These are phyloP conservation scores for Scenedesmus sp. DNA, from an alignment of 163 green algal species.

Conservation along the genomic window DNA sequence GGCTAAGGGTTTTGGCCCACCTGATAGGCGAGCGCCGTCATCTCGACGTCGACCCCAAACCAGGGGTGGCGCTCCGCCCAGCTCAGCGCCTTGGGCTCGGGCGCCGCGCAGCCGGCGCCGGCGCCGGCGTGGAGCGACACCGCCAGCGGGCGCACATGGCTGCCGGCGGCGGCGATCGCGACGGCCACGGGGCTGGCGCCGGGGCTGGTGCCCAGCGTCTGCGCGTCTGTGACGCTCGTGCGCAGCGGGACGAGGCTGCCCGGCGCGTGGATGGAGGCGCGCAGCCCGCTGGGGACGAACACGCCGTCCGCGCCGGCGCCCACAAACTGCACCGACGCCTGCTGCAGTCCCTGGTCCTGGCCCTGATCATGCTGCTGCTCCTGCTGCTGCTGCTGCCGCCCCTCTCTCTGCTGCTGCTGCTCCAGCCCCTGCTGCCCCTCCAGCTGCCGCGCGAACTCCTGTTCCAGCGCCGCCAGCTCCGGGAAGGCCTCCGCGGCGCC, in stretches of 20 bases:
- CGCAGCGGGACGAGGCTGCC: conserved; percentile 20
- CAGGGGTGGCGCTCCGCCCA: conserved; percentile 73
- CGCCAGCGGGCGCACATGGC: conserved; percentile 4
- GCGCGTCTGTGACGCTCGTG: neutral
- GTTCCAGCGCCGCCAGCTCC: conserved; percentile 68
- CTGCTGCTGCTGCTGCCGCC: conserved; percentile 12
- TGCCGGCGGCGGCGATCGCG: conserved; percentile 15
- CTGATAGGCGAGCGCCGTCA: conserved; percentile 73
- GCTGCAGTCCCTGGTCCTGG: neutral
- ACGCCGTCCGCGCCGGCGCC: neutral
- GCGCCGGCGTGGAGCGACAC: neutral
- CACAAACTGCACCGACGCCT: neutral
- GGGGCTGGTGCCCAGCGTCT: conserved; percentile 6
- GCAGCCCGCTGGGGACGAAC: conserved; percentile 13
- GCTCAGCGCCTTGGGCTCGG: conserved; percentile 65
- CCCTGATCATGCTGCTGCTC: neutral
- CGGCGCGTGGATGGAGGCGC: conserved; percentile 9
- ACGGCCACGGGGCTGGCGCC: conserved; percentile 23
- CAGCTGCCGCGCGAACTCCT: conserved; percentile 58
- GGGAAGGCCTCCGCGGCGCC: conserved; percentile 51
- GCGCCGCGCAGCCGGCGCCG: conserved; percentile 2
- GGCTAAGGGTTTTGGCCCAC: conserved; percentile 29
- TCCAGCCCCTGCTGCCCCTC: too few species aligned
- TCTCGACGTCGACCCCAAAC: conserved; percentile 74
- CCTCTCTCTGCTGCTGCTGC: conserved; percentile 13